Conservation (phyloP, 1,284 basidiomycete genomes). For the Ceratobasidium sp. region DNA sequence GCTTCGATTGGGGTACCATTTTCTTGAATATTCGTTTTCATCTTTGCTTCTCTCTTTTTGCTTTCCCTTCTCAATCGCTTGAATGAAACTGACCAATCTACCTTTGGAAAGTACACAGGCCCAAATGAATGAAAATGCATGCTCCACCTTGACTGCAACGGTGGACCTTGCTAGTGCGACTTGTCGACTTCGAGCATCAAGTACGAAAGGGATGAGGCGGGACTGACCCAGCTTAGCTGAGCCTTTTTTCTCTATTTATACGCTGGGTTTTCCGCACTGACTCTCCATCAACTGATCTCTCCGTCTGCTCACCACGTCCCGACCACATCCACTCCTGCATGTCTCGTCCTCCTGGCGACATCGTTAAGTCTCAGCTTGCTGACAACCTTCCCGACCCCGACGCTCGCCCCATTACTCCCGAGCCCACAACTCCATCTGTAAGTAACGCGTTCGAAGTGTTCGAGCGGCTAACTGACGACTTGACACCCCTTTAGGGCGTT, state of each 20-base stretch:
- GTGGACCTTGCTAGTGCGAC: too few species aligned
- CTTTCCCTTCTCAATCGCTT: too few species aligned
- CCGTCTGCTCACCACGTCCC: background rate
- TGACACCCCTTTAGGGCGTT: background rate
- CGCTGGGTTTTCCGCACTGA: background rate
- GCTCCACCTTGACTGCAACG: too few species aligned
- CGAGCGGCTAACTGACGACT: background rate
- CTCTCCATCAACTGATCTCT: background rate
- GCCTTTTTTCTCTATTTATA: background rate
- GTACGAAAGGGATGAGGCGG: too few species aligned
- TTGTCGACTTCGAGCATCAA: too few species aligned
- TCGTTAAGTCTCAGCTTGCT: background rate
- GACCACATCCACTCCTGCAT: background rate
- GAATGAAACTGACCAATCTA: too few species aligned
- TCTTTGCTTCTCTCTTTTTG: too few species aligned
- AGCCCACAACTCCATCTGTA: background rate
- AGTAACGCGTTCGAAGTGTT: background rate
- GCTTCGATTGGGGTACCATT: too few species aligned
- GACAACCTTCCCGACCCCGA: background rate
- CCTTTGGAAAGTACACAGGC: too few species aligned
- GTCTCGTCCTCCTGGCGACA: background rate
- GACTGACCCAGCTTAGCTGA: too few species aligned
- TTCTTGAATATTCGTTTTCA: too few species aligned
- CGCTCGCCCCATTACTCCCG: background rate
- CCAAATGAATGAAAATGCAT: too few species aligned